Conservation (phyloP, 2,329 filamentous ascomycete species). For the Gnomoniopsis smithogilvyi region DNA sequence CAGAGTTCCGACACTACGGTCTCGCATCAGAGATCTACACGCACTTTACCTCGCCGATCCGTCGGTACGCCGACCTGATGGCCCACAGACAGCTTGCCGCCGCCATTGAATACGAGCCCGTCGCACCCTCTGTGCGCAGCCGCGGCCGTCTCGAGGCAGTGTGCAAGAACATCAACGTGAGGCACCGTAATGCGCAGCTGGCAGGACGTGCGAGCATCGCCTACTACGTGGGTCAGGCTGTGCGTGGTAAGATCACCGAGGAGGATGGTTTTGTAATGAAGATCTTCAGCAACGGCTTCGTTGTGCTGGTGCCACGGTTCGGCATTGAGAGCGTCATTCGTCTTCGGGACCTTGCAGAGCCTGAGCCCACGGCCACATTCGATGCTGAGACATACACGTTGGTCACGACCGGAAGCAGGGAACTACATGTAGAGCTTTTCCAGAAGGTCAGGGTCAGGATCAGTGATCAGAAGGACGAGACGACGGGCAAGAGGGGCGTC, state of each 20-base stretch:
- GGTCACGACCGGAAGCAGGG: slow-evolving; percentile 52
- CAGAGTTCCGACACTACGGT: slow-evolving; percentile 95
- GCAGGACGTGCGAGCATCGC: slow-evolving; percentile 92
- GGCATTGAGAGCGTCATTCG: slow-evolving; percentile 92
- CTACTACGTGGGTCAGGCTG: slow-evolving; percentile 95
- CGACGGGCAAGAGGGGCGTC: slow-evolving; percentile 91
- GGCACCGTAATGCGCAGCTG: slow-evolving; percentile 95
- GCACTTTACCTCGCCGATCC: slow-evolving; percentile 96
- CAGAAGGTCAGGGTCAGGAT: slow-evolving; percentile 87
- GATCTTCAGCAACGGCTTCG: slow-evolving; percentile 95
- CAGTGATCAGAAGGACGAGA: slow-evolving; percentile 88
- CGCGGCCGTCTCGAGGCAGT: slow-evolving; percentile 85
- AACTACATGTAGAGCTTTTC: slow-evolving; percentile 75
- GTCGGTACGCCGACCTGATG: slow-evolving; percentile 94
- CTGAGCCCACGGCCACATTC: slow-evolving; percentile 76
- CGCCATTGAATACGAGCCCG: slow-evolving; percentile 85
- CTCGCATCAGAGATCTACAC: slow-evolving; percentile 97
- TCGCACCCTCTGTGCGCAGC: slow-evolving; percentile 78
- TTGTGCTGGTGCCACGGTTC: slow-evolving; percentile 93
- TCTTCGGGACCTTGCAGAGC: slow-evolving; percentile 74
- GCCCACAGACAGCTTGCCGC: slow-evolving; percentile 93
- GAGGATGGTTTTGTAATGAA: slow-evolving; percentile 97
- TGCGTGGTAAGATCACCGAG: slow-evolving; percentile 71
- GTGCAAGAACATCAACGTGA: slow-evolving; percentile 97
- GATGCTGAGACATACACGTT: slow-evolving; percentile 85